Evolutionary conservation across 805 yeast genomes (phyloP).

Genomic region (Candida pseudoglaebosa): DNA sequence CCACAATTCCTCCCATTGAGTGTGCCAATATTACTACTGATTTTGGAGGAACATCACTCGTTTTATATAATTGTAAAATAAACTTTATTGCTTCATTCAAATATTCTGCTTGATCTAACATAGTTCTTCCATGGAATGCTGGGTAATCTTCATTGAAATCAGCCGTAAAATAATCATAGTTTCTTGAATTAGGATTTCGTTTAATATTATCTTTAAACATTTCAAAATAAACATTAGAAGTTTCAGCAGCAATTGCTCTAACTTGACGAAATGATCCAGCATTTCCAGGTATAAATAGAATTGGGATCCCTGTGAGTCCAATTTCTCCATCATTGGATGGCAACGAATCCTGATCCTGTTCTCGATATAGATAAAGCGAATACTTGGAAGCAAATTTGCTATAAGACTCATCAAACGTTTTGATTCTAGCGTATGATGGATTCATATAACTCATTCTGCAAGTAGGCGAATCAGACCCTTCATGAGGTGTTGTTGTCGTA

Average conservation of each 20-base stretch:
- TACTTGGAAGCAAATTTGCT: conserved; percentile 76
- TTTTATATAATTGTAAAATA: conserved; percentile 65
- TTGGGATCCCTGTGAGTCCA: conserved; percentile 68
- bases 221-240: conserved; percentile 53
- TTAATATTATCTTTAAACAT: conserved; percentile 19
- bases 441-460: conserved; percentile 76
- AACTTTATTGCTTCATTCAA: conserved; percentile 81
- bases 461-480: conserved; percentile 32
- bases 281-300: conserved; percentile 92
- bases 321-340: conserved; percentile 41
- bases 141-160: conserved; percentile 96
- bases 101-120: conserved; percentile 91
- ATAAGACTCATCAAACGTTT: conserved; percentile 67
- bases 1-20: conserved; percentile 97
- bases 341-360: conserved; percentile 59
- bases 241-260: conserved; percentile 84
- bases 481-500: conserved; percentile 13
- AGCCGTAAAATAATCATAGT: conserved; percentile 82
- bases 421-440: conserved; percentile 75
- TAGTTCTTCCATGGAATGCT: conserved; percentile 91
- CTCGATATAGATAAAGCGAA: conserved; percentile 81
- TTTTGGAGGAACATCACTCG: conserved; percentile 42
- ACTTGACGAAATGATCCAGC: conserved; percentile 93
- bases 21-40: conserved; percentile 84
- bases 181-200: conserved; percentile 31